Conservation (phyloP, 306 rosid genomes). For the Urtica urens region DNA sequence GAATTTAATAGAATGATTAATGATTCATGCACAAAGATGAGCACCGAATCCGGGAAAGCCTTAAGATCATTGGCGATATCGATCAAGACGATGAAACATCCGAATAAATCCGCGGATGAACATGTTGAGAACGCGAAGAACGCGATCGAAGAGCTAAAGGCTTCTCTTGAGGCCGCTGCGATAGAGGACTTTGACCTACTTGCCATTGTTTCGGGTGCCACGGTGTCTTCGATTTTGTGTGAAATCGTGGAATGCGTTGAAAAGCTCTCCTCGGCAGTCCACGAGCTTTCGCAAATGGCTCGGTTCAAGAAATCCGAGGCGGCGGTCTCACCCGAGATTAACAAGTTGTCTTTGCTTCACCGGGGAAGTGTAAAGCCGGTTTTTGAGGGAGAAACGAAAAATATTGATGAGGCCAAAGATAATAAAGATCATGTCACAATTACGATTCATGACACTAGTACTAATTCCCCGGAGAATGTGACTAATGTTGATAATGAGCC, state of each 20-base stretch:
- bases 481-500: slow-evolving; percentile 6
- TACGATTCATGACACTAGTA: slow-evolving; percentile 20
- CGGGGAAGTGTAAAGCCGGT: slow-evolving; percentile 57
- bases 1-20: slow-evolving; percentile 36
- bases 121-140: slow-evolving; percentile 42
- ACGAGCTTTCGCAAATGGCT: slow-evolving; percentile 56
- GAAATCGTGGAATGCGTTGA: slow-evolving; percentile 57
- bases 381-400: slow-evolving; percentile 25
- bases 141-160: slow-evolving; percentile 48
- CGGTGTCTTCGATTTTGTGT: slow-evolving; percentile 48
- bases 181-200: slow-evolving; percentile 33
- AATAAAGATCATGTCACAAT: slow-evolving; percentile 30
- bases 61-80: slow-evolving; percentile 42
- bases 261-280: slow-evolving; percentile 44
- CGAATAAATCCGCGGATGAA: slow-evolving; percentile 23
- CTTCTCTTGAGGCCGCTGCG: slow-evolving; percentile 27
- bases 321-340: slow-evolving; percentile 34
- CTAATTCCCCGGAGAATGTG: slow-evolving; percentile 18
- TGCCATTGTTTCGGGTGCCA: slow-evolving; percentile 41
- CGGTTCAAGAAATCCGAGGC: slow-evolving; percentile 36
- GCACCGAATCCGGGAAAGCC: slow-evolving; percentile 52
- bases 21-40: slow-evolving; percentile 48
- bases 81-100: slow-evolving; percentile 48
- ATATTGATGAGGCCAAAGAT: neutral
- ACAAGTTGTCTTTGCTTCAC: slow-evolving; percentile 30